Evolutionary conservation across 2,329 filamentous ascomycete genomes (phyloP).

Genomic region (Calonectria pseudoturangicola): DNA sequence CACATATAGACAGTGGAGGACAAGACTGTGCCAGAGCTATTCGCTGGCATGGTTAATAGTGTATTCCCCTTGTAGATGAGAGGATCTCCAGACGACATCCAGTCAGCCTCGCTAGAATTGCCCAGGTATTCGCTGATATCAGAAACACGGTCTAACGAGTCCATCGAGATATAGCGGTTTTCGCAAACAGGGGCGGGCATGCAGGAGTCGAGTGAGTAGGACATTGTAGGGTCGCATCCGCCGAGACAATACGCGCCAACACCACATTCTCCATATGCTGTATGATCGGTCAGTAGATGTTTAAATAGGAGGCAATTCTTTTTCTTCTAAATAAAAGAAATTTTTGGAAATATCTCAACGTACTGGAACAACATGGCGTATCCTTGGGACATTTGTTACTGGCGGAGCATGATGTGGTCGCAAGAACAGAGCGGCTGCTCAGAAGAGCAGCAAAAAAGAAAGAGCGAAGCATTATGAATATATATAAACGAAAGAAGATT

Average conservation of each 20-base stretch:
- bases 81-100: constrained; percentile 91
- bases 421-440: constrained; percentile 56
- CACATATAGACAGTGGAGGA: constrained; percentile 92
- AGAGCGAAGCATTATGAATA: constrained; percentile 58
- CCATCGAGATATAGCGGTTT: constrained; percentile 83
- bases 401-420: constrained; percentile 55
- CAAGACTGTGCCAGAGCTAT: constrained; percentile 90
- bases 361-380: constrained; percentile 86
- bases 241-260: constrained; percentile 96
- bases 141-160: constrained; percentile 79
- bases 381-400: constrained; percentile 80
- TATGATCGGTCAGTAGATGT: neutral
- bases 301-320: neutral
- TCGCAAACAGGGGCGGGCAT: constrained; percentile 89
- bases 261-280: constrained; percentile 95
- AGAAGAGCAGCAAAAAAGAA: constrained; percentile 56
- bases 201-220: constrained; percentile 88
- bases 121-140: constrained; percentile 90
- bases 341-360: constrained; percentile 59
- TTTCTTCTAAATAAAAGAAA: too few species aligned
- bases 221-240: constrained; percentile 92
- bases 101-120: constrained; percentile 86
- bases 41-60: constrained; percentile 90
- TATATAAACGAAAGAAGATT: constrained; percentile 19
- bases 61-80: constrained; percentile 80